Evolutionary conservation across 352 stramenopile species (phyloP), one percentile per base, ranked within the genome.

Genomic region (Globisporangium paddicum): DNA sequence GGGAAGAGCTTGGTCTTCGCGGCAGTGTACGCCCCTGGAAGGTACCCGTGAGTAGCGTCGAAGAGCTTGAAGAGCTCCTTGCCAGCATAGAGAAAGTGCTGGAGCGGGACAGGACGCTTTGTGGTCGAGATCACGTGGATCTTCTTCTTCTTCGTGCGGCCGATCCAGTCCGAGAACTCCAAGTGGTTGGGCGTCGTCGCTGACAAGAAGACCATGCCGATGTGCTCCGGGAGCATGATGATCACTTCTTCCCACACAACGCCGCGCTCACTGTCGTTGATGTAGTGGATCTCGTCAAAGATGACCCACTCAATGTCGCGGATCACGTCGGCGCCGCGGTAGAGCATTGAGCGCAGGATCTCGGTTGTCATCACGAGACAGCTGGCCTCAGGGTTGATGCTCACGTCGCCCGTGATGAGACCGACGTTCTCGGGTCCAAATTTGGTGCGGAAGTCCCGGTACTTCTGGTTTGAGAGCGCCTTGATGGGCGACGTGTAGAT

Each of bases 401-500:
- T 96, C 34, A 99, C 95, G 71, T 99, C 97, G 19, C 96, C 97
- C 8, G 97, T 99, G 68, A 99, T 98, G 8, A 99, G 64, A 3
- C 97, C 97, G 32, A 99, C 96, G 71, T 98, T 92, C 25, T 98
- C 88, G 2, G 79, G 68, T 1, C 89, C 92, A 68, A 98, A 98
- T 57, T 95, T 93, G 28, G 85, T 77, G 35, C 90, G 93, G 66
- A 99, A 98, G 64, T 99, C 97, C 37, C 96, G 85, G 74, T 98
- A 99, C 79, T 99, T 99, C 72, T 99, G 97, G 71, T 99, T 99
- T 18, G 85, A 98, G 35, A 99, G 72, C 37, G 96, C 96, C 69
- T 99, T 99, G 64, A 99, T 99, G 0, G 97, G 97, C 35, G 91
- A 98, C 23, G 97, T 99, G 77, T 99, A 99, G 55, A 99, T 97